Conservation (phyloP, 441 rosid species). For the Gossypium trilobum region DNA sequence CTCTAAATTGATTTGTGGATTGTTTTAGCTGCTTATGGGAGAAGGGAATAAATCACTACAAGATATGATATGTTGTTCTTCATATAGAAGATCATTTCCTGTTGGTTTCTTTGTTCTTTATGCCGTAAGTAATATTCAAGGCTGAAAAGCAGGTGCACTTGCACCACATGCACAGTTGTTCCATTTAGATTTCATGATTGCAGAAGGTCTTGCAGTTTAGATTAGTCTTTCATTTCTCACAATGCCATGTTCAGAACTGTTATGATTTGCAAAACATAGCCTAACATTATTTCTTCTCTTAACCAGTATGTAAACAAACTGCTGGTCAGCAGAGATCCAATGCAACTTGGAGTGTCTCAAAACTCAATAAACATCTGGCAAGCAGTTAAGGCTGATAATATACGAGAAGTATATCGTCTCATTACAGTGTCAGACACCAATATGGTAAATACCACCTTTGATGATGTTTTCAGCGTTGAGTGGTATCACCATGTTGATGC, state of each 20-base stretch:
- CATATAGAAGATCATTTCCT: not conserved
- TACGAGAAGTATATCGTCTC: constrained; percentile 65
- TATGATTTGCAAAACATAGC: not conserved
- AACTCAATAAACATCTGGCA: constrained; percentile 46
- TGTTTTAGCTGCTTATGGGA: constrained; percentile 9
- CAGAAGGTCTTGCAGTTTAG: not conserved
- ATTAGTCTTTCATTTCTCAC: constrained; percentile 1
- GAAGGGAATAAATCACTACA: not conserved
- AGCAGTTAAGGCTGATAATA: constrained; percentile 60
- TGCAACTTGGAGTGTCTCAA: constrained; percentile 22
- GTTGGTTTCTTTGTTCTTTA: not conserved
- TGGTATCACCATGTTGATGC: constrained; percentile 33
- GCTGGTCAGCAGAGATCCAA: constrained; percentile 39
- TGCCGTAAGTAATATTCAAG: not conserved
- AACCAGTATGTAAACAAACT: constrained; percentile 67
- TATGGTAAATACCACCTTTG: constrained; percentile 52
- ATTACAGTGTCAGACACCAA: constrained; percentile 44
- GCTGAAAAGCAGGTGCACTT: not conserved
- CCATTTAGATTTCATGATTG: not conserved
- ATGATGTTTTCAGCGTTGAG: constrained; percentile 37
- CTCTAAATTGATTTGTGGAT: not conserved
- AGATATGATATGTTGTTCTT: not conserved
- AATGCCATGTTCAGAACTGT: not conserved
- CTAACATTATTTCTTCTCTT: constrained; percentile 3
- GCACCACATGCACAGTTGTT: not conserved